A percentile compares a stretch with the other conserved stretches of the same genome.
These are phyloP conservation scores for Cyclotella baltica DNA, from an alignment of 108 stramenopile genomes.

Conservation along the genomic window DNA sequence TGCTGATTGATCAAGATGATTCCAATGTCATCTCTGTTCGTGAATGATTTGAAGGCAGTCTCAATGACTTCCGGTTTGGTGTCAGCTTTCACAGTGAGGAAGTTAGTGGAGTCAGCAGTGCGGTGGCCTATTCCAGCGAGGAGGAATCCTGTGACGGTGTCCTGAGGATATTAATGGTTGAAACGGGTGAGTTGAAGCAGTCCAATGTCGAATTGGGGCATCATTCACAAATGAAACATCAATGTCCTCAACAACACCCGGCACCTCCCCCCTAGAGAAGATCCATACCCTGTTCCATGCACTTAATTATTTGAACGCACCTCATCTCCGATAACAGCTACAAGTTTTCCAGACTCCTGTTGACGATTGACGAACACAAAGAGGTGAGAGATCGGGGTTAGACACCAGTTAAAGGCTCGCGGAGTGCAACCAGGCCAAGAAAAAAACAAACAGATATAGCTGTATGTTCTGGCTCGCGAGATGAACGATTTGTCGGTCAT, in stretches of 20 bases:
- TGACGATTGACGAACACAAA: too few relatives aligned
- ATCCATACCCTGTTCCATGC: not conserved
- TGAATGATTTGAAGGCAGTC: constrained; percentile 80
- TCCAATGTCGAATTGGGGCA: too few relatives aligned
- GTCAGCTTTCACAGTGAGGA: constrained; percentile 94
- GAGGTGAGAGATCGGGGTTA: too few relatives aligned
- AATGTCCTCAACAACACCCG: not conserved
- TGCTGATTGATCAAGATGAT: constrained; percentile 99
- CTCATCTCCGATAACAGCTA: constrained; percentile 93
- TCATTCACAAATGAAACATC: too few relatives aligned
- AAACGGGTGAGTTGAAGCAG: not conserved
- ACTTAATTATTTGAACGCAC: constrained; percentile 54
- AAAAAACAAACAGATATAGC: too few relatives aligned
- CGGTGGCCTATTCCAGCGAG: constrained; percentile 97
- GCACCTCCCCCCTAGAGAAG: not conserved
- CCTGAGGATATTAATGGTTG: constrained; percentile 53
- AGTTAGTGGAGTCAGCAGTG: constrained; percentile 94
- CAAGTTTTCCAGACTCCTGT: constrained; percentile 91
- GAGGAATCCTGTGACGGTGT: constrained; percentile 98
- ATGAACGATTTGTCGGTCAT: too few relatives aligned
- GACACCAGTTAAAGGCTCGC: too few relatives aligned
- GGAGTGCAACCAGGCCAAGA: too few relatives aligned
- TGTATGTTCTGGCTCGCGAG: too few relatives aligned
- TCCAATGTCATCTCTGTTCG: constrained; percentile 92
- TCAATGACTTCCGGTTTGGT: constrained; percentile 82